Conservation (phyloP, 345 rosid species). For the Aquilaria sinensis region DNA sequence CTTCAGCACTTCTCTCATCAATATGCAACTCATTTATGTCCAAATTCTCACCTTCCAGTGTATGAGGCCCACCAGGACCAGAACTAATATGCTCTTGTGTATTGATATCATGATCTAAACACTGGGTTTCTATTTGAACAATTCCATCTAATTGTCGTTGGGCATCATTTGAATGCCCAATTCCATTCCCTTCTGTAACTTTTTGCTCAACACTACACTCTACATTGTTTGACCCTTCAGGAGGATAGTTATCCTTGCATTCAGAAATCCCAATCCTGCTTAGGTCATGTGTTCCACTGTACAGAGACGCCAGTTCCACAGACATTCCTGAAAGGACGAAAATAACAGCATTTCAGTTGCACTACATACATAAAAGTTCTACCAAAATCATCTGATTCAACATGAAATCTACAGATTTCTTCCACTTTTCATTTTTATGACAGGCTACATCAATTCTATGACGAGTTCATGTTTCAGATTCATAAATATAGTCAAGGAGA, state of each 20-base stretch:
- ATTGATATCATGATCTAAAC: conserved; percentile 16
- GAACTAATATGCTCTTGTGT: conserved; percentile 21
- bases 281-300: conserved; percentile 53
- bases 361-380: conserved; percentile 1
- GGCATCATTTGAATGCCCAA: conserved; percentile 16
- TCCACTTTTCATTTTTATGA: too few relatives aligned
- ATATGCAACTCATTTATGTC: conserved; percentile 38
- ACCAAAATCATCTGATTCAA: conserved; percentile 1
- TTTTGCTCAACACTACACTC: conserved; percentile 32
- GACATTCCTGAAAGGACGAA: conserved; percentile 61
- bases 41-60: conserved; percentile 32
- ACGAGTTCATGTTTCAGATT: background rate
- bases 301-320: conserved; percentile 46
- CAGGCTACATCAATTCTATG: background rate
- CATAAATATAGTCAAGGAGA: too few relatives aligned
- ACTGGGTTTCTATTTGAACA: conserved; percentile 18
- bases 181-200: conserved; percentile 29
- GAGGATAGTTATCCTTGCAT: conserved; percentile 30
- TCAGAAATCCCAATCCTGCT: conserved; percentile 47
- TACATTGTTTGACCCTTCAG: conserved; percentile 30
- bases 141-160: conserved; percentile 27
- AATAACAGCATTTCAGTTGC: background rate
- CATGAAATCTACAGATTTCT: conserved; percentile 1
- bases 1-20: conserved; percentile 28
- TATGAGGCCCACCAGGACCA: conserved; percentile 15